Evolutionary conservation across 495 filamentous ascomycete species (phyloP).

Genomic region (Penicillium fimorum): DNA sequence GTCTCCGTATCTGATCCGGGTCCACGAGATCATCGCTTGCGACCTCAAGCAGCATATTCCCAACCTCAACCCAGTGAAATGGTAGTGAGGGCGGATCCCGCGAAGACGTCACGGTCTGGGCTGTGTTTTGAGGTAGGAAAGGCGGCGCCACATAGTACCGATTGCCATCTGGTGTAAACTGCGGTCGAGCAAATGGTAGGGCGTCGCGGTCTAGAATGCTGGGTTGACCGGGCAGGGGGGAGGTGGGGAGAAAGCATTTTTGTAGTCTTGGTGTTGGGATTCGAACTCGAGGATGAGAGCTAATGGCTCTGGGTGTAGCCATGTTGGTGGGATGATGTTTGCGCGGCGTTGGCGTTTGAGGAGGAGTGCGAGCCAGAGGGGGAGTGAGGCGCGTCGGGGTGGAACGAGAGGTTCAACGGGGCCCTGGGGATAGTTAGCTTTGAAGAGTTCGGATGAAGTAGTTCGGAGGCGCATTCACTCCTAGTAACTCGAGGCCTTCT

Average conservation of each 20-base stretch:
- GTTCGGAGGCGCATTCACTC: conserved; percentile 49
- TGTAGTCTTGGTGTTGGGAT: conserved; percentile 57
- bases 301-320: conserved; percentile 76
- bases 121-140: conserved; percentile 44
- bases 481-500: conserved; percentile 78
- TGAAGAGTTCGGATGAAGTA: background rate
- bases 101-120: conserved; percentile 24
- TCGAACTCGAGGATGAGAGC: conserved; percentile 74
- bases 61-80: conserved; percentile 91
- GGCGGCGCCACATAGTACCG: conserved; percentile 44
- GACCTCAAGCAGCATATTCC: conserved; percentile 77
- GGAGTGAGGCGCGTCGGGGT: conserved; percentile 75
- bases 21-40: conserved; percentile 83
- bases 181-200: conserved; percentile 32
- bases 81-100: conserved; percentile 62
- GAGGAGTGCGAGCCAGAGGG: conserved; percentile 95
- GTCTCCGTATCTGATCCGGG: conserved; percentile 66
- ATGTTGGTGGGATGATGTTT: conserved; percentile 87
- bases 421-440: conserved; percentile 55
- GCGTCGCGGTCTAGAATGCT: conserved; percentile 31
- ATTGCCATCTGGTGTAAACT: conserved; percentile 42
- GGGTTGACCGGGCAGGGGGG: conserved; percentile 58
- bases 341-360: conserved; percentile 93
- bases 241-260: conserved; percentile 69
- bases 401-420: conserved; percentile 71